Percentiles rank a stretch among this genome's conserved stretches.
Conservation (phyloP, 2,329 filamentous ascomycete genomes). For the Ceratocystis diversiconidia region DNA sequence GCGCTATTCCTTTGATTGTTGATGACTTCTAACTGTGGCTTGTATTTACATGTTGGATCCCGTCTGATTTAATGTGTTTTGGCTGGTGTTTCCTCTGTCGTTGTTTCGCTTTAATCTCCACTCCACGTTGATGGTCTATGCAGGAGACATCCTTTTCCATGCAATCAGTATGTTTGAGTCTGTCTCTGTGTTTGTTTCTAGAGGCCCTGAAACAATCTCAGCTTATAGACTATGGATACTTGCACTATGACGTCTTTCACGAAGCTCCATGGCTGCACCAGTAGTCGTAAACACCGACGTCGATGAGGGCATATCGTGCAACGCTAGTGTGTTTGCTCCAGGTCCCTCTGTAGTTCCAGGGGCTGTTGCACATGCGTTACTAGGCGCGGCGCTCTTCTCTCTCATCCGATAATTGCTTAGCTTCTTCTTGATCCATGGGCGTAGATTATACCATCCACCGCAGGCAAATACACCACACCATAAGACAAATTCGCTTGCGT, state of each 20-base stretch:
- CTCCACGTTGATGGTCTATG: neutral
- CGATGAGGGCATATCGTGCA: constrained; percentile 41
- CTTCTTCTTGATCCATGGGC: constrained; percentile 39
- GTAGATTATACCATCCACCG: constrained; percentile 49
- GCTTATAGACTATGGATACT: neutral
- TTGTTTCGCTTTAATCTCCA: neutral
- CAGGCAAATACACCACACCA: constrained; percentile 55
- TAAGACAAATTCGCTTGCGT: constrained; percentile 48
- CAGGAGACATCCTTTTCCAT: neutral
- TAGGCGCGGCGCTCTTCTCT: neutral
- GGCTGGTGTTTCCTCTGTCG: neutral
- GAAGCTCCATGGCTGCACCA: constrained; percentile 12
- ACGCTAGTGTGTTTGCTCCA: constrained; percentile 23
- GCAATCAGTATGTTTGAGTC: too few species aligned
- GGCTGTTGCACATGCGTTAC: neutral
- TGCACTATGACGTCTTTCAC: constrained; percentile 9
- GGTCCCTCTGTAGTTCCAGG: neutral
- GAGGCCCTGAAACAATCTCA: neutral
- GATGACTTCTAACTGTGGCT: neutral
- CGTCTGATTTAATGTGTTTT: too few species aligned
- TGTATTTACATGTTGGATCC: neutral
- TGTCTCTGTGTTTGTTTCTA: neutral
- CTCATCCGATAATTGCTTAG: constrained; percentile 20
- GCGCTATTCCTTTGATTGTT: neutral
- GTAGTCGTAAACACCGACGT: constrained; percentile 49